Percentiles rank a stretch among this genome's conserved stretches.
Evolutionary conservation across 768 basidiomycete species (phyloP).

Genomic region (Filobasidium wieringae): DNA sequence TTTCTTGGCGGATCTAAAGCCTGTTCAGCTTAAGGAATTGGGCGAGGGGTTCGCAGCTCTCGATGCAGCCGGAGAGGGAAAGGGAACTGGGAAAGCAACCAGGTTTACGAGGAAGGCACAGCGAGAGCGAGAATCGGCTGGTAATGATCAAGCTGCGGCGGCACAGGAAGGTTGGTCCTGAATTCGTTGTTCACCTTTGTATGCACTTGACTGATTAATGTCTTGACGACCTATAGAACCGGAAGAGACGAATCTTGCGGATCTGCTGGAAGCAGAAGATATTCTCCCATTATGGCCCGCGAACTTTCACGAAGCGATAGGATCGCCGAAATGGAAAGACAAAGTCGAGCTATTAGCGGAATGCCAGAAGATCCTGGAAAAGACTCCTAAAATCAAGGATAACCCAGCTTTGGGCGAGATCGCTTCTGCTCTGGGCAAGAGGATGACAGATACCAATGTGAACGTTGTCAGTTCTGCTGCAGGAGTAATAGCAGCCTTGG

Average conservation of each 20-base stretch:
- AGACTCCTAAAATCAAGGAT: constrained; percentile 66
- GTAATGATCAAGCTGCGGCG: constrained; percentile 37
- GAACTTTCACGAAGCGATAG: constrained; percentile 59
- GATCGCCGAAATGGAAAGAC: constrained; percentile 97
- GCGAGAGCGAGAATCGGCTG: constrained; percentile 37
- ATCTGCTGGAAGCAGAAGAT: constrained; percentile 68
- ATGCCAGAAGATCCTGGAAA: constrained; percentile 55
- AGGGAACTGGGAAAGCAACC: constrained; percentile 66
- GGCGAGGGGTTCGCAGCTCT: constrained; percentile 76
- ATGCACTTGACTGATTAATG: background rate
- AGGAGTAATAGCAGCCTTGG: constrained; percentile 69
- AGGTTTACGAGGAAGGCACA: constrained; percentile 71
- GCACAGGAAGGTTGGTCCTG: constrained; percentile 36
- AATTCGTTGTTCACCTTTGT: background rate
- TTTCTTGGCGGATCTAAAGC: constrained; percentile 79
- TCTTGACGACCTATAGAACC: constrained; percentile 38
- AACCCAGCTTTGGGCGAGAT: constrained; percentile 50
- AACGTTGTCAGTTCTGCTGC: constrained; percentile 87
- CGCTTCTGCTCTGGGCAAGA: constrained; percentile 59
- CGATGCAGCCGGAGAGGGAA: constrained; percentile 75
- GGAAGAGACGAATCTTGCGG: constrained; percentile 59
- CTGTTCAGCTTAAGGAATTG: constrained; percentile 90
- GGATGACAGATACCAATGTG: constrained; percentile 84
- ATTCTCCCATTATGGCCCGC: constrained; percentile 63
- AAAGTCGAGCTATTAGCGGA: constrained; percentile 71